Conservation (phyloP, 2,329 filamentous ascomycete genomes). For the Penicillium corylophilum region DNA sequence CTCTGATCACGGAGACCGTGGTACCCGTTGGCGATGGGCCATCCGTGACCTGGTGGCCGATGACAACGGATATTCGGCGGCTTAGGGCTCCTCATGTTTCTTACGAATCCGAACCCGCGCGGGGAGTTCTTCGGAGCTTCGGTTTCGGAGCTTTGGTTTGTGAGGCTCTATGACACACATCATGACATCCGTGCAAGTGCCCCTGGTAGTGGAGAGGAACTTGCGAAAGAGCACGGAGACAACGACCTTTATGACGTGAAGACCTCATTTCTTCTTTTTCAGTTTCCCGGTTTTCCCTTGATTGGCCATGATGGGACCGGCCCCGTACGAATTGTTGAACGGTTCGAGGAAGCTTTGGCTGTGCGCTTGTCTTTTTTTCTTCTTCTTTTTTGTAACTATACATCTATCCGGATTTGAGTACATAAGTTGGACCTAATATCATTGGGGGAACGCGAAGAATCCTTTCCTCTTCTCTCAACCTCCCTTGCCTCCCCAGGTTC, state of each 20-base stretch:
- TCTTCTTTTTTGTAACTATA: slow-evolving; percentile 20
- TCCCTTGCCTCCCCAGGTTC: not conserved
- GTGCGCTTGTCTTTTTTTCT: not conserved
- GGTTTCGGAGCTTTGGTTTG: not conserved
- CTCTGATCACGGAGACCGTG: slow-evolving; percentile 48
- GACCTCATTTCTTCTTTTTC: not conserved
- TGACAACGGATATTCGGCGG: slow-evolving; percentile 5
- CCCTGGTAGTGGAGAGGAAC: not conserved
- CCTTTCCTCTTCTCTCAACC: not conserved
- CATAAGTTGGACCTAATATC: not conserved
- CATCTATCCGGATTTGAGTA: not conserved
- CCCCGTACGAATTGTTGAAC: slow-evolving; percentile 15
- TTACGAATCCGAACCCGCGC: not conserved
- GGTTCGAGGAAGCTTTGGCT: slow-evolving; percentile 3
- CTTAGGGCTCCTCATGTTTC: not conserved
- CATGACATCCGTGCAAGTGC: not conserved
- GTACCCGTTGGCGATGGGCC: slow-evolving; percentile 73
- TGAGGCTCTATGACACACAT: no score
- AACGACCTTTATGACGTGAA: slow-evolving; percentile 25
- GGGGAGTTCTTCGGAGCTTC: not conserved
- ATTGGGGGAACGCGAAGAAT: not conserved
- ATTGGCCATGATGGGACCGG: slow-evolving; percentile 18
- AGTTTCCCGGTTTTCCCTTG: not conserved
- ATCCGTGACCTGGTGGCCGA: slow-evolving; percentile 52
- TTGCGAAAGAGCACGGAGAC: slow-evolving; percentile 10